A percentile compares a stretch with the other conserved stretches of the same genome.
Conservation (phyloP, 176 grass and related monocot genomes). For the Carex pumila region DNA sequence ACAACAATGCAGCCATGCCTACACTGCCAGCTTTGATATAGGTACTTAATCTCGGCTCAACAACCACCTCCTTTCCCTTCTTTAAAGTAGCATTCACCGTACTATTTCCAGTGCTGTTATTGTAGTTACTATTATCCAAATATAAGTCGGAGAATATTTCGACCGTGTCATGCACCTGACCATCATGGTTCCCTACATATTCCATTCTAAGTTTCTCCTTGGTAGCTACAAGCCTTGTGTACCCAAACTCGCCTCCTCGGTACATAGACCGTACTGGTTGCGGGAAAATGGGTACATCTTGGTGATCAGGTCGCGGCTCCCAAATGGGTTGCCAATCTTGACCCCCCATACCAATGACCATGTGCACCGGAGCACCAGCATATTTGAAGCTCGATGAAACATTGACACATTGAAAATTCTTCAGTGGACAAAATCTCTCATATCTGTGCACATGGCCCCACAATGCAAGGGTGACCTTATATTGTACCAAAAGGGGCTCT, state of each 20-base stretch:
- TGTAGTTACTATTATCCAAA: conserved; percentile 4
- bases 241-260: conserved; percentile 75
- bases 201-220: conserved; percentile 62
- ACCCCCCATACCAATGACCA: conserved; percentile 94
- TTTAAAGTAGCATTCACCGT: conserved; percentile 7
- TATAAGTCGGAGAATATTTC: conserved; percentile 61
- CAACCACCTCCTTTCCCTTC: background rate
- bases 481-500: conserved; percentile 60
- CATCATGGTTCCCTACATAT: conserved; percentile 92
- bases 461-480: conserved; percentile 89
- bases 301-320: conserved; percentile 68
- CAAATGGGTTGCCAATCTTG: conserved; percentile 71
- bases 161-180: conserved; percentile 74
- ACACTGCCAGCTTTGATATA: conserved; percentile 40
- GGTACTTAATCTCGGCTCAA: background rate
- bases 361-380: conserved; percentile 67
- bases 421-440: conserved; percentile 84
- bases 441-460: conserved; percentile 98
- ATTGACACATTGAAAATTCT: conserved; percentile 60
- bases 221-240: conserved; percentile 65
- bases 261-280: conserved; percentile 75
- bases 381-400: conserved; percentile 53
- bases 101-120: background rate
- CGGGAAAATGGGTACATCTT: conserved; percentile 59
- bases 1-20: conserved; percentile 29